Base-by-base conservation (phyloP, 208 protist species). In the Trypanosoma avium region DNA sequence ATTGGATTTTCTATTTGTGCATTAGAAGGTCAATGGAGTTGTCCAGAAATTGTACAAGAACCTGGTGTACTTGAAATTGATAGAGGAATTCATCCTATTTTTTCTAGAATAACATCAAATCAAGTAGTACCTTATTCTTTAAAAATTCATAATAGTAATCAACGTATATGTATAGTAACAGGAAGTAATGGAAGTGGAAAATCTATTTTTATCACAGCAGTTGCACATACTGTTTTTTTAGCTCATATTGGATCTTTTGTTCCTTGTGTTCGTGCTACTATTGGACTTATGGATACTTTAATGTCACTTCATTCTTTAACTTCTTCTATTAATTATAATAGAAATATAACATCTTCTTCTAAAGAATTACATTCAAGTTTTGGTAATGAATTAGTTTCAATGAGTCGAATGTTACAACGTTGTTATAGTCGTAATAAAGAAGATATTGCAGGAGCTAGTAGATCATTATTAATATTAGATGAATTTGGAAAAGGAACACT, bases 401-500 rank as follows among this genome's bases (percentile, higher is more conserved):
- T 95, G 48, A 85, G 83, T 50, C 79, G 82, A 1, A 77, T 86
- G 55, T 54, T 95, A 35, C 77, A 82, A 24, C 62, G 77, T n/a
- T 66, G 69, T 42, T 61, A 19, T 13, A 59, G 54, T 40, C 24
- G 56, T 40, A 29, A 52, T 9, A 70, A 36, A 0, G 71, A 62
- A 43, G 21, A 33, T 9, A 47, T 61, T 24, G 29, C 48, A 38
- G 52, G 70, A 17, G 73, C 79, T 47, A 61, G 47, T 6, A 48
- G 69, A 10, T 81, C 88, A 5, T 71, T 98, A 26, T 62, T 98
- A 6, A 56, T 98, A 15, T 33, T 98, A 30, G 96, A 98, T 67
- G 97, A 98, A 63, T 97, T 98, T 73, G 97, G 97, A 19, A 96
- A 96, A 30, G 97, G 94, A 26, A 97, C 94, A 15, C 59, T 86